phyloP scores from a whole-genome alignment of 768 basidiomycete genomes.

The Tulasnella sp. region DNA sequence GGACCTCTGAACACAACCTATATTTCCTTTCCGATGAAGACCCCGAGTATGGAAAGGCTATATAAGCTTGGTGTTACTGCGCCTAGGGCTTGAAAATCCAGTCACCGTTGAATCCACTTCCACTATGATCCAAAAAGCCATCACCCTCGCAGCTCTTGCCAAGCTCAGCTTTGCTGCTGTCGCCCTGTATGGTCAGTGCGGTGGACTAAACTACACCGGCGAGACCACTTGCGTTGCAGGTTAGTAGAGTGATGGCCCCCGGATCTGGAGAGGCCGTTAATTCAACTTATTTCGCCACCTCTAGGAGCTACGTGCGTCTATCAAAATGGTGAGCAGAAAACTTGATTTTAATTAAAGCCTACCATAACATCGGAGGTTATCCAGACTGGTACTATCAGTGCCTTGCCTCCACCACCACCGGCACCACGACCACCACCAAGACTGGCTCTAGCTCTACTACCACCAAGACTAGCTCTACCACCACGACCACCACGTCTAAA shows the following conservation, averaged over 20 bases:
- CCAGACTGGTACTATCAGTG: conserved; percentile 18
- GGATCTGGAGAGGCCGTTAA: neutral
- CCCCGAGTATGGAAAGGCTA: neutral
- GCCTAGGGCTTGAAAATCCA: neutral
- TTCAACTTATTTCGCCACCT: neutral
- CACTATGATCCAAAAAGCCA: conserved; percentile 10
- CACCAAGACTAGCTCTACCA: conserved; percentile 14
- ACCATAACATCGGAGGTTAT: neutral
- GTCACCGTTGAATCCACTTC: neutral
- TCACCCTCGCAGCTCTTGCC: conserved; percentile 5
- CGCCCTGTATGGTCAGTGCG: neutral
- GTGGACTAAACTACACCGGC: conserved; percentile 14
- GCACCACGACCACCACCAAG: neutral
- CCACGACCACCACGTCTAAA: neutral
- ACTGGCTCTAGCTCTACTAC: conserved; percentile 50
- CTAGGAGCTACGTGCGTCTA: neutral
- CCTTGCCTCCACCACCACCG: neutral
- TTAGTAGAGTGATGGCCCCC: neutral
- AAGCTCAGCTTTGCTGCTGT: conserved; percentile 5
- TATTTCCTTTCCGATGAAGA: neutral
- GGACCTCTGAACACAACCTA: neutral
- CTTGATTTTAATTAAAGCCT: neutral
- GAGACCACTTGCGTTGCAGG: conserved; percentile 14
- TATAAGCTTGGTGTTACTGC: neutral
- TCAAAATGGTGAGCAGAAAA: neutral